phyloP scores from a whole-genome alignment of 2,329 filamentous ascomycete genomes.

The Diaporthe citri region DNA sequence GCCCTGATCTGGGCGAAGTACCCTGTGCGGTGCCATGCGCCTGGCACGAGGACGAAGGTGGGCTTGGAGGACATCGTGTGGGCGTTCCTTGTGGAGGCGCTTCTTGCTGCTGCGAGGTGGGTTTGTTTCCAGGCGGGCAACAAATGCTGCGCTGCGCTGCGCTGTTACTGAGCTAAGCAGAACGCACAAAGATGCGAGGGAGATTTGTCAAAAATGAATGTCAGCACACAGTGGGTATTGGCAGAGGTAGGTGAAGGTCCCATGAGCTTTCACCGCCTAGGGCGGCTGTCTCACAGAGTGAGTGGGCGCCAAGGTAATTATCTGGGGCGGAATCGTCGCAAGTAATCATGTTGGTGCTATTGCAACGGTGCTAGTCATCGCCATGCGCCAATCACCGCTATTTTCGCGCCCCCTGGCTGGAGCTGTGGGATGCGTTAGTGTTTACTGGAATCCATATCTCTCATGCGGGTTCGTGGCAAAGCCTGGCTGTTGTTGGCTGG shows the following conservation, averaged over 20 bases:
- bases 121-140: background rate
- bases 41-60: slow-evolving; percentile 9
- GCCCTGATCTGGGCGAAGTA: background rate
- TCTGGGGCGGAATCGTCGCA: background rate
- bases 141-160: background rate
- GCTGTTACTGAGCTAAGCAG: no score
- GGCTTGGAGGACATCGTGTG: background rate
- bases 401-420: background rate
- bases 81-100: background rate
- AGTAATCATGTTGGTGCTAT: slow-evolving; percentile 9
- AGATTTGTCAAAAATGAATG: no score
- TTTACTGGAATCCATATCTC: background rate
- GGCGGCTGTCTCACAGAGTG: background rate
- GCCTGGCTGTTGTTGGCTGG: background rate
- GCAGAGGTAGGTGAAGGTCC: background rate
- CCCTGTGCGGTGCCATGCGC: slow-evolving; percentile 9
- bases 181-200: no score
- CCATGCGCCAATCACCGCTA: background rate
- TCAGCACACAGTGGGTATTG: no score
- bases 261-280: background rate
- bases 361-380: background rate
- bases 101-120: background rate
- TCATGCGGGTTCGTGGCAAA: background rate
- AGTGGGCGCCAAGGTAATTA: background rate
- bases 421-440: background rate